Evolutionary conservation across 331 rosid species (phyloP), one percentile per base, ranked within the genome.

Genomic region (Arachis monticola): DNA sequence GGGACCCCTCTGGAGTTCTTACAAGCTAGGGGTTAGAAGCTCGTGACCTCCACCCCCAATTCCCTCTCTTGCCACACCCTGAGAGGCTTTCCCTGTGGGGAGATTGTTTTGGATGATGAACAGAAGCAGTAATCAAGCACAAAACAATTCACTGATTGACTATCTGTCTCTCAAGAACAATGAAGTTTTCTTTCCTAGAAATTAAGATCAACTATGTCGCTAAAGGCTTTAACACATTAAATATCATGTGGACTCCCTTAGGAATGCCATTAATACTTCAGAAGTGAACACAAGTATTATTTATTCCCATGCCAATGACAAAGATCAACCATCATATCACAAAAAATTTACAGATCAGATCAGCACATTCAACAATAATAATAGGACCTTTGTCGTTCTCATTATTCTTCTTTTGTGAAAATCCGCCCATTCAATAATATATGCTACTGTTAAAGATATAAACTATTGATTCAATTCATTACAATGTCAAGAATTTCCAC

Each of bases 211-310:
- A 74, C 63, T 35, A 8, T 68, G 44, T 74, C 75, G 55, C 73
- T 63, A 51, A 70, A 8, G 71, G 47, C 71, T 56, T 38, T 68
- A n/a, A 35, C 32, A 40, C 60, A 51, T 65, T 12, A 45, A 38
- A 47, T 38, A 42, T 82, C 83, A 73, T 27, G 66, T 56, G 73
- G 55, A 63, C 40, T 38, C 11, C 46, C 77, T 41, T 67, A 68
- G 55, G 45, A 77, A 63, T 35, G 55, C 14, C 42, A 68, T 82
- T 72, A 11, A 72, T 8, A 12, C 13, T 60, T 45, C 59, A 13
- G 52, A 79, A 69, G 2, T 59, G 50, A 51, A 9, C 41, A 31
- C 4, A 45, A 38, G 31, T 6, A 58, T 57, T 10, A 58, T 40
- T 46, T 22, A 69, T 30, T 40, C 59, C 10, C 52, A 52, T 48